These are phyloP conservation scores for Penicillium salamii DNA, from an alignment of 495 filamentous ascomycete genomes.

Conservation along the genomic window DNA sequence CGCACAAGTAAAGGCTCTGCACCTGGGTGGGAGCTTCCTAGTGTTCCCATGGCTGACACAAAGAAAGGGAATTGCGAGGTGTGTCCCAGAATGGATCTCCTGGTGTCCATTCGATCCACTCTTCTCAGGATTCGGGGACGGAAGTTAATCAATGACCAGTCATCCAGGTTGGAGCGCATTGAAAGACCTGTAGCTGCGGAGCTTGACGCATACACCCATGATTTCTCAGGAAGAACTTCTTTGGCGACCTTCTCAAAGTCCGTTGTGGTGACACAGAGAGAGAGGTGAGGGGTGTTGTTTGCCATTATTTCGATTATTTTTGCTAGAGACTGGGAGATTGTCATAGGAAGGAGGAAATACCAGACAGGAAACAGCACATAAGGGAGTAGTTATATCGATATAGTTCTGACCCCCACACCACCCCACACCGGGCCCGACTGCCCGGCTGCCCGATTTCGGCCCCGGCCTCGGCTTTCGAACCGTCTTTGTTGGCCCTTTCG, in stretches of 20 bases:
- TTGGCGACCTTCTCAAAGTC: constrained; percentile 20
- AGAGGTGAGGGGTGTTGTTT: constrained; percentile 4
- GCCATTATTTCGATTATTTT: not conserved
- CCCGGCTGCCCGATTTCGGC: not conserved
- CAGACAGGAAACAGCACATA: not conserved
- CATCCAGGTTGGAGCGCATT: constrained; percentile 17
- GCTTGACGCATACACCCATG: constrained; percentile 23
- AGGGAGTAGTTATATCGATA: no score
- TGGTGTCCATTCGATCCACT: constrained; percentile 16
- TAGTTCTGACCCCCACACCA: not conserved
- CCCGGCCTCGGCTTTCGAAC: not conserved
- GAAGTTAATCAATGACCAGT: constrained; percentile 24
- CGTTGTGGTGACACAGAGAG: constrained; percentile 13
- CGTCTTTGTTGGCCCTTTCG: not conserved
- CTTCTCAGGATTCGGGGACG: constrained; percentile 21
- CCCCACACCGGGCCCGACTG: not conserved
- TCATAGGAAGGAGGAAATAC: not conserved
- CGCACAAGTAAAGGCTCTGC: constrained; percentile 17
- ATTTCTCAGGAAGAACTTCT: constrained; percentile 16
- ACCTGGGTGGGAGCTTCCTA: constrained; percentile 14
- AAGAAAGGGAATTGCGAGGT: constrained; percentile 17
- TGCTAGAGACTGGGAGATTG: not conserved
- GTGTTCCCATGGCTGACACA: constrained; percentile 18
- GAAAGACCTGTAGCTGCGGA: constrained; percentile 18
- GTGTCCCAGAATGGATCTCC: constrained; percentile 10